phyloP scores from a whole-genome alignment of 1,284 basidiomycete genomes.

The Prillingera fragicola region DNA sequence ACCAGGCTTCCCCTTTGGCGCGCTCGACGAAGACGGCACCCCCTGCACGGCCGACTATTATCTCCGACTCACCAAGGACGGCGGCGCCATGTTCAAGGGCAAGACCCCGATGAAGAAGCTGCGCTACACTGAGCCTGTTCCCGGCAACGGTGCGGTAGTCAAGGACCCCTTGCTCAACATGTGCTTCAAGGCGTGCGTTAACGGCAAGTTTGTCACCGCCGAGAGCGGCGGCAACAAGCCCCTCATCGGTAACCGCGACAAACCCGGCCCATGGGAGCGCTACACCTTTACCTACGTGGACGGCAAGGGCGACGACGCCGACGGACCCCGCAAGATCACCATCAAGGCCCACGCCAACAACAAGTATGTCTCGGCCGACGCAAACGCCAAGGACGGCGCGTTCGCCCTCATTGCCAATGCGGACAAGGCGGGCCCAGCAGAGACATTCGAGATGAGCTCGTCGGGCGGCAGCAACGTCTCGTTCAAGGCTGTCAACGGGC shows the following conservation, averaged over 20 bases:
- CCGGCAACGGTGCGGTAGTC: constrained; percentile 7
- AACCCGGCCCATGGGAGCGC: constrained; percentile 7
- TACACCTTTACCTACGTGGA: constrained; percentile 2
- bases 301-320: neutral
- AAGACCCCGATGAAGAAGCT: neutral
- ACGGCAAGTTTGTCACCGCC: constrained; percentile 11
- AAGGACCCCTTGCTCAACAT: neutral
- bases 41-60: constrained; percentile 19
- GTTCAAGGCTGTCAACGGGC: constrained; percentile 9
- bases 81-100: constrained; percentile 13
- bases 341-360: constrained; percentile 8
- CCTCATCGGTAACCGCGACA: constrained; percentile 4
- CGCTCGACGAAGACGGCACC: constrained; percentile 20
- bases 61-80: constrained; percentile 16
- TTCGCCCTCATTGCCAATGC: constrained; percentile 5
- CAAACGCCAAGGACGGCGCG: neutral
- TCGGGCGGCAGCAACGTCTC: constrained; percentile 1
- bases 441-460: constrained; percentile 6
- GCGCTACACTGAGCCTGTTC: constrained; percentile 16
- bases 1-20: constrained; percentile 7
- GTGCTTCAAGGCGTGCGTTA: constrained; percentile 5
- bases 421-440: constrained; percentile 1
- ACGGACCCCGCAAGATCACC: neutral
- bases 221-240: constrained; percentile 7
- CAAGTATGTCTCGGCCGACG: constrained; percentile 9